Percentiles rank a stretch among this genome's conserved stretches.
phyloP scores from a whole-genome alignment of 495 filamentous ascomycete species.

The Penicilliopsis zonata region DNA sequence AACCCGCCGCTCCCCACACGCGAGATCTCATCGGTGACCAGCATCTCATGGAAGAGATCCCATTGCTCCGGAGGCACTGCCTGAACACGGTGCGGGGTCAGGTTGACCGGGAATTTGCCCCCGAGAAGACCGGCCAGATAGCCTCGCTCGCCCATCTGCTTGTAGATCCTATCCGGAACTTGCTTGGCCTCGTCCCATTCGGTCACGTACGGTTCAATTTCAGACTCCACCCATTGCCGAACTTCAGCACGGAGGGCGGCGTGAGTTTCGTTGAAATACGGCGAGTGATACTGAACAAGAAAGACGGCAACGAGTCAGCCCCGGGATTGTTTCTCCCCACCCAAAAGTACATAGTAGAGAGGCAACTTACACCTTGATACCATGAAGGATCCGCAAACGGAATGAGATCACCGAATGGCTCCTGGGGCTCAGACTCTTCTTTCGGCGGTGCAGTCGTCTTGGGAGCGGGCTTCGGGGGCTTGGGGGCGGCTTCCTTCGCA shows the following conservation, averaged over 20 bases:
- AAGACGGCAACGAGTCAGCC: background rate
- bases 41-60: slow-evolving; percentile 96
- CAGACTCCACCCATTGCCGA: slow-evolving; percentile 79
- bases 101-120: slow-evolving; percentile 60
- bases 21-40: slow-evolving; percentile 87
- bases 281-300: slow-evolving; percentile 67
- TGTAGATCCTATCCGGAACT: slow-evolving; percentile 80
- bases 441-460: slow-evolving; percentile 35
- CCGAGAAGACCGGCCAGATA: slow-evolving; percentile 88
- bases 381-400: slow-evolving; percentile 88
- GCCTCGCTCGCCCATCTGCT: slow-evolving; percentile 85
- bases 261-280: slow-evolving; percentile 91
- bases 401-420: slow-evolving; percentile 75
- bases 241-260: slow-evolving; percentile 81
- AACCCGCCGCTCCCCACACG: slow-evolving; percentile 82
- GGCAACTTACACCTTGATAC: slow-evolving; percentile 79
- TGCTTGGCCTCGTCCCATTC: slow-evolving; percentile 95
- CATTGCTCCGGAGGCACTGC: slow-evolving; percentile 78
- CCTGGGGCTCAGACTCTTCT: slow-evolving; percentile 51
- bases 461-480: slow-evolving; percentile 40
- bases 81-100: slow-evolving; percentile 56
- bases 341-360: background rate
- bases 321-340: background rate
- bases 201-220: slow-evolving; percentile 81
- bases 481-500: slow-evolving; percentile 38